Conservation (phyloP, 2,329 filamentous ascomycete genomes). For the Colletotrichum spinosum region DNA sequence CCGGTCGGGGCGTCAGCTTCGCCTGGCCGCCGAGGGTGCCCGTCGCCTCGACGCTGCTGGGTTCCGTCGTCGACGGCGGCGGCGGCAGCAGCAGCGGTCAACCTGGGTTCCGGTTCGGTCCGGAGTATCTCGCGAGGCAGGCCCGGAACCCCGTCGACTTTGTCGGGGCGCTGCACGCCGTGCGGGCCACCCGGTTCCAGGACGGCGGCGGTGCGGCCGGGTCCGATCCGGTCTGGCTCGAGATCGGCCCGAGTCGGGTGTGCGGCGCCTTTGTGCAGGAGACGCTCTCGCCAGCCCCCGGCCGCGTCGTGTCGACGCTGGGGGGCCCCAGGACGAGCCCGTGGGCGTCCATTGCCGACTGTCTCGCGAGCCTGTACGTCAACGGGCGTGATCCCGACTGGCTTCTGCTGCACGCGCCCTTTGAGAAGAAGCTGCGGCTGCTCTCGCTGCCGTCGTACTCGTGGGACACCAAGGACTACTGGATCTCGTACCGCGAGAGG, state of each 20-base stretch:
- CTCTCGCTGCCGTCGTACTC: conserved; percentile 15
- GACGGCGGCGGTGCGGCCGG: not conserved
- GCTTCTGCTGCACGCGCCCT: not conserved
- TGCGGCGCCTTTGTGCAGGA: conserved; percentile 67
- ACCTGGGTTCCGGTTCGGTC: not conserved
- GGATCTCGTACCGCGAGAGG: conserved; percentile 22
- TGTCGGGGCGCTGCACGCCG: conserved; percentile 58
- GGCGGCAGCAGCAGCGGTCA: not conserved
- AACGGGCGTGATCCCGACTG: conserved; percentile 12
- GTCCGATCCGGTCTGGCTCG: conserved; percentile 69
- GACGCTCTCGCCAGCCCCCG: not conserved
- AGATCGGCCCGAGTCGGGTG: conserved; percentile 76
- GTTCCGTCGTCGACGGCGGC: not conserved
- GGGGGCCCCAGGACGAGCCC: not conserved
- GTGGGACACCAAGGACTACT: conserved; percentile 25
- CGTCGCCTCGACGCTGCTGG: conserved; percentile 15
- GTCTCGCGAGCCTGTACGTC: conserved; percentile 3
- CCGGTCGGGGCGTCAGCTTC: conserved; percentile 9
- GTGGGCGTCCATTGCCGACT: conserved; percentile 10
- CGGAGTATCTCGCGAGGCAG: not conserved
- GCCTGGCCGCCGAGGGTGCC: conserved; percentile 8
- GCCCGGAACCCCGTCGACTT: conserved; percentile 4
- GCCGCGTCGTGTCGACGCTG: conserved; percentile 11
- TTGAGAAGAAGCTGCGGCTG: not conserved
- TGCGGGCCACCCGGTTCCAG: conserved; percentile 42